phyloP scores from a whole-genome alignment of 108 stramenopile genomes.

The Schizochytrium sp. region DNA sequence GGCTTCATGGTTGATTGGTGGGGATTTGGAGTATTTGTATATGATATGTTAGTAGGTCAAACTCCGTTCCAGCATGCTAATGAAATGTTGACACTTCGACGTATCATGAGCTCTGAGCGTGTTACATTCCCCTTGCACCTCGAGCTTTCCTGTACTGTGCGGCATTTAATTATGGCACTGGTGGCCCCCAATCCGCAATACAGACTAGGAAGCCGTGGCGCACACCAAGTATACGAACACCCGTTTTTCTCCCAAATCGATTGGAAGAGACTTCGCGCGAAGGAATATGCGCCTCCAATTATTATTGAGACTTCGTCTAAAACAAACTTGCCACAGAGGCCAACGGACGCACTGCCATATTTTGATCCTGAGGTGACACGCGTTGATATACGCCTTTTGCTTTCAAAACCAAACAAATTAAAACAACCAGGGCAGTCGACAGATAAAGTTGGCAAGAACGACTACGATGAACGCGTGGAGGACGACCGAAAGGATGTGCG shows the following conservation, averaged over 20 bases:
- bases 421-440: too few relatives aligned
- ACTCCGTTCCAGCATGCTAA: slow-evolving; percentile 97
- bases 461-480: too few relatives aligned
- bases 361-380: too few relatives aligned
- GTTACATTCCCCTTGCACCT: not conserved
- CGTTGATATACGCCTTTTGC: too few relatives aligned
- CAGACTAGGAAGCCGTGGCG: not conserved
- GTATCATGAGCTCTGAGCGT: slow-evolving; percentile 59
- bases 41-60: slow-evolving; percentile 95
- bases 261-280: slow-evolving; percentile 18
- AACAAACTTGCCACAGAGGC: not conserved
- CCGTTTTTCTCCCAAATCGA: slow-evolving; percentile 42
- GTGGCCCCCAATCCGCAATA: not conserved
- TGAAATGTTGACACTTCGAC: slow-evolving; percentile 88
- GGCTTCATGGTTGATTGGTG: slow-evolving; percentile 75
- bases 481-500: too few relatives aligned
- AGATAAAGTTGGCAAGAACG: too few relatives aligned
- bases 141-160: not conserved
- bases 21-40: slow-evolving; percentile 92
- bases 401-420: too few relatives aligned
- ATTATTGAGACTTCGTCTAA: not conserved
- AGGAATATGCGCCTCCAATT: not conserved
- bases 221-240: not conserved
- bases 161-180: not conserved
- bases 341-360: too few relatives aligned